Base-by-base conservation (phyloP, 2,329 filamentous ascomycete genomes). In the Colletotrichum spinosum region DNA sequence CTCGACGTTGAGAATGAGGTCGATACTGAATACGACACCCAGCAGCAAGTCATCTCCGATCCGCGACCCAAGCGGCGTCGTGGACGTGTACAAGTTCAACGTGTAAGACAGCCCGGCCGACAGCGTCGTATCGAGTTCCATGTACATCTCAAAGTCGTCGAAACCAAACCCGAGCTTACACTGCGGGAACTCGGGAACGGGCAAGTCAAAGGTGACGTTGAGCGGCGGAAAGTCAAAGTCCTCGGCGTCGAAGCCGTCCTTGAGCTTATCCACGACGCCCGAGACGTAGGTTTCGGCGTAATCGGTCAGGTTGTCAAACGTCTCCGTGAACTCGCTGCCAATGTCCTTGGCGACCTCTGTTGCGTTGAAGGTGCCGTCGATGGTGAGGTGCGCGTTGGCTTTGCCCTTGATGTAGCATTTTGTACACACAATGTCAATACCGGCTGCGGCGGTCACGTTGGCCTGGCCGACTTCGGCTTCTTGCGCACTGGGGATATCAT, bases 91-190 rank as follows among this genome's bases (percentile, higher is more conserved):
- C 0, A 88, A 66, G 13, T 80, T 83, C 13, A 88, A 68, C 0
- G 76, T 81, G 67, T 87, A 86, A 0, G 79, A 81, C 0, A 79
- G 73, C 0, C 77, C 78, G 0, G 75, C 76, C 0, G 77, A 74
- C 1, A 88, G 67, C 0, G 75, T 73, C 0, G 81, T 81, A 54
- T 83, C 77, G 5, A 86, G 68, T 49, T 80, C 70, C 66, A 86
- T 75, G 69, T 86, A 88, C 1, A 88, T 65, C 69, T 88, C 86
- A 38, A 86, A 53, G 1, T 75, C 77, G 57, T 86, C 82, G 64
- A 88, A 84, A 34, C 79, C 73, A 50, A 88, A 81, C 6, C 72
- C 70, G 1, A 88, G 71, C 3, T 72, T 69, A 25, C 74, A 75
- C 33, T 80, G 79, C 0, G 82, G 82, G 6, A 86, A 78, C 4